Base-by-base conservation (phyloP, 805 yeast species). In the Saturnispora serradocipensis region DNA sequence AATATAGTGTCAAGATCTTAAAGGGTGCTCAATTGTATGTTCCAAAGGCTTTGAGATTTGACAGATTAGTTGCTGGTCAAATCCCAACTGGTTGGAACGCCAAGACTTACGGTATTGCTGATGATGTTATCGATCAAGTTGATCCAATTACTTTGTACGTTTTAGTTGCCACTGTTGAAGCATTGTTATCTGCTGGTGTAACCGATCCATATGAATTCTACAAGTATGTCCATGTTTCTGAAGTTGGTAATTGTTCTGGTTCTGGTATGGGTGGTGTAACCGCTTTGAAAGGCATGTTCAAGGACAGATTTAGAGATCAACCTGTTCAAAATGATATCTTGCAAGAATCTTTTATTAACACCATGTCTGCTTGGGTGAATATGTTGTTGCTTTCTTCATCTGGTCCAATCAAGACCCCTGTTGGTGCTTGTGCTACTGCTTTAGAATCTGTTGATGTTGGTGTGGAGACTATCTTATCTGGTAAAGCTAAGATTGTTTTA, bases 231-330 rank as follows among this genome's bases (percentile, higher is more conserved):
- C 99, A 93, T 70, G 95, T 93, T 53, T 89, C 98, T 45, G 98
- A 93, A 73, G 89, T 93, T 61, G 99, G 99, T 76, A 95, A 91
- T 80, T 90, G 98, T 79, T 86, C 96, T 46, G 99, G 99, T 76
- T 89, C 97, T 52, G 99, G 99, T 81, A 91, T 93, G 96, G 99
- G 99, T 73, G 99, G 99, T 84, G 95, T 91, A 63, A 69, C 86
- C 61, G 99, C 99, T 49, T 74, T 93, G 66, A 87, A 95, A 70
- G 97, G 97, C 62, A 93, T 93, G 98, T 93, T 89, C 78, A 89
- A 80, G 72, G 96, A 91, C 67, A 84, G 99, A 74, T 93, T 78
- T 75, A 74, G 80, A 61, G 99, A 93, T 69, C 77, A 77, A 71
- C 97, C 96, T 51, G 97, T 90, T 51, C 99, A 95, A 76, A 93